Evolutionary conservation across 1,284 basidiomycete species (phyloP), one percentile per base, ranked within the genome.

Genomic region (Rhodotorula sp.): DNA sequence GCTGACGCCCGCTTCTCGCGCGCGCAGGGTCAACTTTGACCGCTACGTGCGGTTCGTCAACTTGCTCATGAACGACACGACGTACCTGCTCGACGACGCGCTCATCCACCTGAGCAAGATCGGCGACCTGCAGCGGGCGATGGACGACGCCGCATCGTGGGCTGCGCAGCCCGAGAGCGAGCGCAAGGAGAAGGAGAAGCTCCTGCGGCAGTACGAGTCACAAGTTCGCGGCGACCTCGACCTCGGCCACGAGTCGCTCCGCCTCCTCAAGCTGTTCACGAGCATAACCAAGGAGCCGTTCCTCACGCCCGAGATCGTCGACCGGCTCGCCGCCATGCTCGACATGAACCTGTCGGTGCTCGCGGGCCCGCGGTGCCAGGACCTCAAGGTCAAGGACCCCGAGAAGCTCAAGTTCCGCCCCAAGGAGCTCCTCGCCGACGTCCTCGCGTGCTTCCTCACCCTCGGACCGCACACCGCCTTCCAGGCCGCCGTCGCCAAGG

Each of bases 1-100:
- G 15, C 44, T 34, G 21, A 32, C 59, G 25, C 36, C 39, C 39
- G 10, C n/a, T 44, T 61, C 10, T 73, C 17, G 64, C 46, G 46
- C n/a, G 10, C 34, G 51, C 73, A 94, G 91, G 70, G 48, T 44
- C 46, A 87, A 93, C 78, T 89, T 91, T 67, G 92, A 96, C 75
- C 91, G 91, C 81, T 97, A 97, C 80, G 90, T 98, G 72, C 90
- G 91, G 66, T 99, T 99, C 81, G 88, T 94, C 83, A 99, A 99
- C 82, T 86, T 98, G 78, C 90, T 99, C 87, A 97, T 99, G 86
- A 98, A 97, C 86, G 97, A 99, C 80, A 94, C 97, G 58, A 99
- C 97, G 1, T 99, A 94, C 82, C 89, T 99, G 72, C 89, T 99
- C 84, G 96, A 99, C 81, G 97, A 99, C 80, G 96, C 94, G 9